Percentiles rank a stretch among this genome's conserved stretches.
Evolutionary conservation across 2,329 filamentous ascomycete genomes (phyloP).

Genomic region (Bipolaris cookei): DNA sequence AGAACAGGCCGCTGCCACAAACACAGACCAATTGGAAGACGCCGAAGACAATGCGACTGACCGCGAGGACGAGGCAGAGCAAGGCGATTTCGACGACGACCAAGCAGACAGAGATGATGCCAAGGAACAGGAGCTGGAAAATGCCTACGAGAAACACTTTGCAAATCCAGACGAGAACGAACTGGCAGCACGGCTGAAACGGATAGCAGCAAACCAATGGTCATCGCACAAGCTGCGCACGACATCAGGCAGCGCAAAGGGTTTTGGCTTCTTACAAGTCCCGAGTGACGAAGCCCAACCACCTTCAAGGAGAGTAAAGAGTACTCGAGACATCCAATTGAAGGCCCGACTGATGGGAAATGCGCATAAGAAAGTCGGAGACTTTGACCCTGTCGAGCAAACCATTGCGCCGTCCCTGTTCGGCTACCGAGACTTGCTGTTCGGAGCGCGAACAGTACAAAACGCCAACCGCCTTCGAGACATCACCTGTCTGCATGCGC

Average conservation of each 20-base stretch:
- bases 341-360: conserved; percentile 43
- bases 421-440: conserved; percentile 80
- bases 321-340: conserved; percentile 37
- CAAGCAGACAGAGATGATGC: conserved; percentile 48
- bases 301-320: conserved; percentile 29
- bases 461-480: conserved; percentile 74
- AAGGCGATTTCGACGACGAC: conserved; percentile 12
- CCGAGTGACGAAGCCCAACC: conserved; percentile 29
- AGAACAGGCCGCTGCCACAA: not conserved
- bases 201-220: conserved; percentile 59
- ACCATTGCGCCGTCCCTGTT: conserved; percentile 75
- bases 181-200: conserved; percentile 59
- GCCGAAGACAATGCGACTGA: not conserved
- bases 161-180: conserved; percentile 68
- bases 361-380: conserved; percentile 43
- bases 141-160: conserved; percentile 86
- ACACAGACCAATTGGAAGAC: conserved; percentile 20
- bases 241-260: conserved; percentile 30
- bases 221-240: conserved; percentile 47
- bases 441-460: conserved; percentile 71
- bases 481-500: conserved; percentile 77
- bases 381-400: conserved; percentile 68
- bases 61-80: conserved; percentile 17
- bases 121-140: conserved; percentile 45
- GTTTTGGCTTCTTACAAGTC: conserved; percentile 33